Evolutionary conservation across 176 grass and related monocot species (phyloP).

Genomic region (Pontederia paniculata): DNA sequence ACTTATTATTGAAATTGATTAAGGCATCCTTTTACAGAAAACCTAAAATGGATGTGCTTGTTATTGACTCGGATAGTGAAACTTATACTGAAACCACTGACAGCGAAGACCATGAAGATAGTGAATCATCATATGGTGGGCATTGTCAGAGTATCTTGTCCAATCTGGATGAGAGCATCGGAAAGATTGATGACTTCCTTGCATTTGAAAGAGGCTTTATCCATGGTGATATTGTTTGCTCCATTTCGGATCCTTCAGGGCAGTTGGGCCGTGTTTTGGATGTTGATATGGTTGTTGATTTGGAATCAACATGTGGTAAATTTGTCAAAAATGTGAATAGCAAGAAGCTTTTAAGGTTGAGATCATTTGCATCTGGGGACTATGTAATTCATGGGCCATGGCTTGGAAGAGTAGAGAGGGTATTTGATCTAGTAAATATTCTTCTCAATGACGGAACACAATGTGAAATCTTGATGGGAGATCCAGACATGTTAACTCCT

Average conservation of each 20-base stretch:
- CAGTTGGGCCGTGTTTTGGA: constrained; percentile 60
- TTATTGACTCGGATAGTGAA: constrained; percentile 10
- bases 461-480: constrained; percentile 62
- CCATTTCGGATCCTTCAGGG: constrained; percentile 56
- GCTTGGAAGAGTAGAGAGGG: constrained; percentile 72
- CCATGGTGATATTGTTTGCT: constrained; percentile 78
- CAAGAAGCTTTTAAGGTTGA: constrained; percentile 64
- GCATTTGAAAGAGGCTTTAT: constrained; percentile 57
- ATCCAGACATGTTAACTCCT: constrained; percentile 57
- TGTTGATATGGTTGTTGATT: constrained; percentile 64
- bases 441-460: constrained; percentile 57
- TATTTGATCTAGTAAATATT: constrained; percentile 71
- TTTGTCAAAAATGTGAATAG: constrained; percentile 66
- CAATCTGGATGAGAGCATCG: constrained; percentile 21
- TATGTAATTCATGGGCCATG: constrained; percentile 69
- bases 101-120: constrained; percentile 6
- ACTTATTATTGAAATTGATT: background rate
- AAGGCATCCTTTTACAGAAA: background rate
- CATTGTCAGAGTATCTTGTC: constrained; percentile 19
- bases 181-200: constrained; percentile 19
- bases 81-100: constrained; percentile 11
- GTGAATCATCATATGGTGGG: constrained; percentile 15
- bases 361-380: constrained; percentile 66
- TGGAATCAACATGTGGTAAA: constrained; percentile 54
- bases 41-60: constrained; percentile 10